These are phyloP conservation scores for Plasmodium reichenowi DNA, from an alignment of 169 alveolate species.

Conservation along the genomic window DNA sequence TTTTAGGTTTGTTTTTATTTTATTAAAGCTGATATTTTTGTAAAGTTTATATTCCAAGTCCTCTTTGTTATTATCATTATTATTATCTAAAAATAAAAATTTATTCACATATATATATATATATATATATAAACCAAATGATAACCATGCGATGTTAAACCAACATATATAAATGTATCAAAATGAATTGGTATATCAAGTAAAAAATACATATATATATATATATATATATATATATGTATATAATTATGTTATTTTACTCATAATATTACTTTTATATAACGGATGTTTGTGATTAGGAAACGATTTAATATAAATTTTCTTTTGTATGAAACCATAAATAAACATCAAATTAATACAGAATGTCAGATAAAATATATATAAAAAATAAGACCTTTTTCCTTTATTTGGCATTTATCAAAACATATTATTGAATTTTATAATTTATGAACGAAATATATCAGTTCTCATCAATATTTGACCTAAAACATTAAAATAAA, in stretches of 20 bases:
- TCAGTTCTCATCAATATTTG: not conserved
- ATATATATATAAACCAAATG: not conserved
- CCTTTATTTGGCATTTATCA: conserved; percentile 48
- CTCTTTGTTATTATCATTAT: conserved; percentile 32
- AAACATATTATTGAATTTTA: conserved; percentile 5
- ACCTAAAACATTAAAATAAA: conserved; percentile 10
- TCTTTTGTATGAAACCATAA: conserved; percentile 6
- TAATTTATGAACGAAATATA: not conserved
- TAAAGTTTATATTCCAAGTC: conserved; percentile 62
- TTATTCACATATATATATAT: not conserved
- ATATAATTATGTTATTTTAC: not conserved
- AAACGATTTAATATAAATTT: not conserved
- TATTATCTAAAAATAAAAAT: not conserved
- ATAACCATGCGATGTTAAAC: no score
- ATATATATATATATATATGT: conserved; percentile 3
- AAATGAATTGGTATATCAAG: not conserved
- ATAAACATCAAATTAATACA: conserved; percentile 15
- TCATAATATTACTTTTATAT: conserved; percentile 27
- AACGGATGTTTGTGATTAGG: not conserved
- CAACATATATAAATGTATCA: not conserved
- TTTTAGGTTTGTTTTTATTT: conserved; percentile 60
- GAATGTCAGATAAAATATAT: conserved; percentile 12
- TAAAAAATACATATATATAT: not conserved
- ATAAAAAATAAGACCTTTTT: not conserved
- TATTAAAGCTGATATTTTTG: conserved; percentile 70